A percentile compares a stretch with the other conserved stretches of the same genome.
Evolutionary conservation across 768 basidiomycete genomes (phyloP).

Genomic region (Leccinum variicolor): DNA sequence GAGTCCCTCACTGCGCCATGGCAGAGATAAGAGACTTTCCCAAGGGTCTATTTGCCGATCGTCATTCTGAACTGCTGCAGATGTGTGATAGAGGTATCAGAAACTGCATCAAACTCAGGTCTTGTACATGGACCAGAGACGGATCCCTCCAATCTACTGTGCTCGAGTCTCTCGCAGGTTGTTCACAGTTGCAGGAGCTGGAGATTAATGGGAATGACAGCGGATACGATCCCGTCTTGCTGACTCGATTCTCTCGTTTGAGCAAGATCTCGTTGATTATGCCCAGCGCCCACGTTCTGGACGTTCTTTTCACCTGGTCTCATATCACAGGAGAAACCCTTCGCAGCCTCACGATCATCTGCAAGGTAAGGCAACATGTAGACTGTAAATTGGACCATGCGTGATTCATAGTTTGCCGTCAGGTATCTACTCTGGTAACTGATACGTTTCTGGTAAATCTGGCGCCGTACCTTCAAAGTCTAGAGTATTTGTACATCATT

Average conservation of each 20-base stretch:
- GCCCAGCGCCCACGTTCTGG: constrained; percentile 58
- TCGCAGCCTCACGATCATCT: constrained; percentile 60
- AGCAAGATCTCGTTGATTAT: constrained; percentile 66
- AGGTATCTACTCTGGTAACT: constrained; percentile 59
- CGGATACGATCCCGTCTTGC: constrained; percentile 43
- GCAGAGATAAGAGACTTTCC: constrained; percentile 76
- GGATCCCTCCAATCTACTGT: constrained; percentile 64
- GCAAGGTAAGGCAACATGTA: constrained; percentile 47
- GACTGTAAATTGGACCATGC: background rate
- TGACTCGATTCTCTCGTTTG: constrained; percentile 51
- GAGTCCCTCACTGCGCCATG: constrained; percentile 1
- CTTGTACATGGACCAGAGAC: constrained; percentile 80
- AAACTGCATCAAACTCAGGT: constrained; percentile 58
- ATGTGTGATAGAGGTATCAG: constrained; percentile 48
- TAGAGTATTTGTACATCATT: constrained; percentile 58
- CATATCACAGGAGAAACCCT: constrained; percentile 42
- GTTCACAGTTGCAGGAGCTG: constrained; percentile 46
- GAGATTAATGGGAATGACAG: constrained; percentile 70
- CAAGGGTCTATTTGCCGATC: constrained; percentile 37
- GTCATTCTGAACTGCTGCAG: constrained; percentile 34
- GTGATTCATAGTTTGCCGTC: background rate
- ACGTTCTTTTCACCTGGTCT: constrained; percentile 51
- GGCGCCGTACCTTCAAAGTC: constrained; percentile 43
- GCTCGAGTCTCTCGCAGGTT: constrained; percentile 47
- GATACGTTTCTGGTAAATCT: constrained; percentile 52